phyloP scores from a whole-genome alignment of 768 basidiomycete genomes.

The Tulasnella sp. region DNA sequence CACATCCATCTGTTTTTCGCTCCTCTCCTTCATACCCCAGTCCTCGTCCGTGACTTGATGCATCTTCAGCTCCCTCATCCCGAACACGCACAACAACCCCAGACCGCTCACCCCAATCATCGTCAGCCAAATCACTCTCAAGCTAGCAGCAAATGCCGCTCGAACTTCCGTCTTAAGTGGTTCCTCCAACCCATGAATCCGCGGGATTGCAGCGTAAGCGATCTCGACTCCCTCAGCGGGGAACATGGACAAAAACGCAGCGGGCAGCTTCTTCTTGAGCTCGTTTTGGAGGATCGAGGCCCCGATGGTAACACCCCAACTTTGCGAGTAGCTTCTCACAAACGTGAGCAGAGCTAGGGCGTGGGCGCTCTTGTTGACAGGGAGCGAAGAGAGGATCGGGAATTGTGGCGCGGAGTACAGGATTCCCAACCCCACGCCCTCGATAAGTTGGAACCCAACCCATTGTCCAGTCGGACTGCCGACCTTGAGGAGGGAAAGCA shows the following conservation, averaged over 20 bases:
- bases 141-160: conserved; percentile 29
- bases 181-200: conserved; percentile 24
- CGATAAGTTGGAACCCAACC: conserved; percentile 23
- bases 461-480: conserved; percentile 6
- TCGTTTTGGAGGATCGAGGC: conserved; percentile 51
- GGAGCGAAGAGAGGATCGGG: conserved; percentile 32
- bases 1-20: conserved; percentile 21
- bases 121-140: conserved; percentile 29
- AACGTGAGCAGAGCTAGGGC: conserved; percentile 30
- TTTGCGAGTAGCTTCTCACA: conserved; percentile 42
- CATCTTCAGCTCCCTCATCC: conserved; percentile 40
- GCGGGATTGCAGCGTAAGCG: conserved; percentile 30
- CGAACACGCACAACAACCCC: conserved; percentile 37
- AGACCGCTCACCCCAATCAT: conserved; percentile 42
- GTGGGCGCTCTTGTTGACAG: conserved; percentile 26
- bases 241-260: conserved; percentile 34
- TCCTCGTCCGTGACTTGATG: conserved; percentile 35
- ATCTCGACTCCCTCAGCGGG: conserved; percentile 36
- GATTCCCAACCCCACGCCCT: conserved; percentile 16
- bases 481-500: conserved; percentile 33
- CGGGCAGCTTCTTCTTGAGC: conserved; percentile 43
- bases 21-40: conserved; percentile 35
- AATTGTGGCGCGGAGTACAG: conserved; percentile 13
- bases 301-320: conserved; percentile 42
- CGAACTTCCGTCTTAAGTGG: conserved; percentile 25